Evolutionary conservation across 2,329 filamentous ascomycete species (phyloP).

Genomic region (Stagonosporopsis chrysanthemi): DNA sequence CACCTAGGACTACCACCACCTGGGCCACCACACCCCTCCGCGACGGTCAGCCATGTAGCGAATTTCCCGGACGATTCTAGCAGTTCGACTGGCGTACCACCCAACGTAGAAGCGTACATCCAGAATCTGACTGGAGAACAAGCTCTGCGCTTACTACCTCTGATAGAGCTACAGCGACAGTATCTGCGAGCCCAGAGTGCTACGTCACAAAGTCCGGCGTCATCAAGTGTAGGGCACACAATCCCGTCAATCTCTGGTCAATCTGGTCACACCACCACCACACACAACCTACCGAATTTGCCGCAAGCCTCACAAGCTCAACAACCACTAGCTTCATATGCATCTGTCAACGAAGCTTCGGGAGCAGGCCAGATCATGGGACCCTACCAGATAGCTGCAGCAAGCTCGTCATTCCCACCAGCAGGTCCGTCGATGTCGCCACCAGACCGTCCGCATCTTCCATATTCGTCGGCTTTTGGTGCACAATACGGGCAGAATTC

Average conservation of each 20-base stretch:
- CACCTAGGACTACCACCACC: constrained; percentile 5
- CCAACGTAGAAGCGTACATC: constrained; percentile 20
- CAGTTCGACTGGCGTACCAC: not conserved
- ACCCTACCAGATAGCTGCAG: not conserved
- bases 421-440: not conserved
- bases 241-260: not conserved
- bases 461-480: not conserved
- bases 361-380: not conserved
- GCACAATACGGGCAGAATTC: not conserved
- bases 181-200: not conserved
- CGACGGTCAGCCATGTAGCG: not conserved
- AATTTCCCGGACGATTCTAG: not conserved
- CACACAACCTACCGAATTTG: not conserved
- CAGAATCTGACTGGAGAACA: constrained; percentile 18
- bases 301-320: not conserved
- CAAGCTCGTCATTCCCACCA: not conserved
- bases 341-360: not conserved
- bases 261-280: not conserved
- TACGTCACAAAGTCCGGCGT: not conserved
- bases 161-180: constrained; percentile 4
- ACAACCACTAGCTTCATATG: not conserved
- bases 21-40: not conserved
- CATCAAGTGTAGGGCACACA: not conserved
- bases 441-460: not conserved
- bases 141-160: constrained; percentile 13